Evolutionary conservation across 2,329 filamentous ascomycete species (phyloP), one percentile per base, ranked within the genome.

Genomic region (Trichocomaceae sp.): DNA sequence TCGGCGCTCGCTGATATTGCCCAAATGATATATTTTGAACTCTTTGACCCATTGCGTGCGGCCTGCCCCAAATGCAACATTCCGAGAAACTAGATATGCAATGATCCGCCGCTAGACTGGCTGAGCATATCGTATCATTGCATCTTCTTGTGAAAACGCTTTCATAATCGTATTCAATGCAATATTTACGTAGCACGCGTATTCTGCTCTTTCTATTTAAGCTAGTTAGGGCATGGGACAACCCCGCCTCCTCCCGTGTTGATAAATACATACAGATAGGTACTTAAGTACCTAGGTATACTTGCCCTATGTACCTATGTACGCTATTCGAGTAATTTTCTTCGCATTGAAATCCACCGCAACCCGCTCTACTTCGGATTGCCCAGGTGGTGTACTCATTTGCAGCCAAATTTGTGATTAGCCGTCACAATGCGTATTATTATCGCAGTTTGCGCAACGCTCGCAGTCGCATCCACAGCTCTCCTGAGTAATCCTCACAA

Each of bases 401-500:
- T 22, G 20, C 10, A 8, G 20, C 22, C 23, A 7, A 19, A 17
- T 4, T 26, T 2, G 23, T 5, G 1, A 41, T 23, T 31, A n/a
- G 41, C n/a, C 12, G 23, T 12, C 23, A 48, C 17, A n/a, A 56
- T 52, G 54, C 37, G 17, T 45, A 20, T n/a, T 13, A 29, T 48
- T 20, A 29, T 48, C n/a, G 31, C 50, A 35, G 29, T 47, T 12
- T 41, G 47, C 19, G 41, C 39, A 31, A 37, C 20, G 8, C 37
- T 56, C 35, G 46, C 50, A n/a, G 45, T 45, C 5, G 50, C 29
- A 26, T 45, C 44, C 1, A 45, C 50, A 15, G 54, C 54, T 15
- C 26, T 56, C 20, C 49, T 52, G 39, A 56, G 54, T 22, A 56
- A 56, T 22, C 54, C 49, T 22, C 54, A 56, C 29, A 17, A 15